Base-by-base conservation (phyloP, 1,284 basidiomycete species). In the Sparassis latifolia region DNA sequence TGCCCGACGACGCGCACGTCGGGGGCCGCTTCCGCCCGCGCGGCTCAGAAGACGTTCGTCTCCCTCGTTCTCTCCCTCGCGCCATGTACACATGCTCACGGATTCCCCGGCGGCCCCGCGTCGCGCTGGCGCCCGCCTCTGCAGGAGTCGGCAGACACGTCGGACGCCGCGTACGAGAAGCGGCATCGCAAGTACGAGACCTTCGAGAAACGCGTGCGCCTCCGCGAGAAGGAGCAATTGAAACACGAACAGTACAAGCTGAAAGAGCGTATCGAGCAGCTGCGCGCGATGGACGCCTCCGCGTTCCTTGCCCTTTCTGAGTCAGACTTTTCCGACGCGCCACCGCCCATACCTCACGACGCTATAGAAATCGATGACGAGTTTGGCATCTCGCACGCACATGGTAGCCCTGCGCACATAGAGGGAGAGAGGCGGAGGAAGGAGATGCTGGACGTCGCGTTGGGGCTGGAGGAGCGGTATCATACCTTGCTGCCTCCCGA, bases 211-310 rank as follows among this genome's bases (percentile, higher is more conserved):
- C 79, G 89, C 9, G 84, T 88, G 63, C 82, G 91, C 2, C 72
- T 91, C 40, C 79, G 91, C 50, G 92, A 96, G 69, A 89, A 91
- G 66, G 92, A 95, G 66, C 91, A 92, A 62, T 78, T 97, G 53
- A 84, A 88, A 64, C 86, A 92, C 56, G 90, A 93, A 62, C 89
- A 93, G 55, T 91, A 93, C 71, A 94, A 93, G 66, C 81, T 97
- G 60, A 86, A 87, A 61, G 83, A 91, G 61, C 81, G 92, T 33
- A 89, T 95, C 55, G 92, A 95, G 43, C 84, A 93, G 62, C 74
- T 96, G 52, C 80, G 78, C 54, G 75, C 71, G 20, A 85, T 89
- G 79, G 88, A 92, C 55, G 66, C 77, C 42, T 67, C 76, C 45
- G 80, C 83, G 1, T 91, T 90, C 66, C 75, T 87, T 37, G 61